Conservation (phyloP, 768 basidiomycete species). For the Tubosaeta brunneosetosa region DNA sequence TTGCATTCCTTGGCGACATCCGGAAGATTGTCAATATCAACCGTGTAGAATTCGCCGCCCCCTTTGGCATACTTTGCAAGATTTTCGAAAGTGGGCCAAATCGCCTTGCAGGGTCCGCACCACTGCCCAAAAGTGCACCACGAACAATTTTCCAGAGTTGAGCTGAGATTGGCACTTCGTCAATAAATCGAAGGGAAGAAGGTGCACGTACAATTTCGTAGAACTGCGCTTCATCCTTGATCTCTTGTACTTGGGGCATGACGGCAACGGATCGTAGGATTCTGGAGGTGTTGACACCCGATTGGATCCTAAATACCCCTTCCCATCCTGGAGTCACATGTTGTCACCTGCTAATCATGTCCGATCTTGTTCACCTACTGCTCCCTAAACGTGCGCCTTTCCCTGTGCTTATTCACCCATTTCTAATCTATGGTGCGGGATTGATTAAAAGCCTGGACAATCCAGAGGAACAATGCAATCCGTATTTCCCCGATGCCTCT, state of each 20-base stretch:
- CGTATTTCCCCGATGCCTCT: not conserved
- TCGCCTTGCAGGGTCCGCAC: slow-evolving; percentile 17
- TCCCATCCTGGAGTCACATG: not conserved
- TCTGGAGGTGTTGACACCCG: not conserved
- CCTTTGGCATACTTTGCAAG: slow-evolving; percentile 2
- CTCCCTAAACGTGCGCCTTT: not conserved
- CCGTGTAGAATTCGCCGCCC: slow-evolving; percentile 59
- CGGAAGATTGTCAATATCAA: slow-evolving; percentile 57
- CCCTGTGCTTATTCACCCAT: too few relatives aligned
- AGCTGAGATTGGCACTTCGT: not conserved
- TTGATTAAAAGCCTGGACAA: too few relatives aligned
- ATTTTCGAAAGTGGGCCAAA: slow-evolving; percentile 13
- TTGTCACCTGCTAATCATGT: not conserved
- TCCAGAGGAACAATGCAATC: not conserved
- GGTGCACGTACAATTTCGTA: slow-evolving; percentile 4
- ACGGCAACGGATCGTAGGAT: not conserved
- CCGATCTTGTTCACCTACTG: not conserved
- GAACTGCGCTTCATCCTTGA: not conserved
- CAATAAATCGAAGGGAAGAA: not conserved
- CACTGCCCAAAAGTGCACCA: slow-evolving; percentile 23
- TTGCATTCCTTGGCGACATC: slow-evolving; percentile 48
- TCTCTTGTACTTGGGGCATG: slow-evolving; percentile 1
- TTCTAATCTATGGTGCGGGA: too few relatives aligned
- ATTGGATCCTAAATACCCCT: not conserved
- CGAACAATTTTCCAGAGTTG: not conserved